phyloP scores from a whole-genome alignment of 179 eudicot species.

The Corrigiola litoralis region DNA sequence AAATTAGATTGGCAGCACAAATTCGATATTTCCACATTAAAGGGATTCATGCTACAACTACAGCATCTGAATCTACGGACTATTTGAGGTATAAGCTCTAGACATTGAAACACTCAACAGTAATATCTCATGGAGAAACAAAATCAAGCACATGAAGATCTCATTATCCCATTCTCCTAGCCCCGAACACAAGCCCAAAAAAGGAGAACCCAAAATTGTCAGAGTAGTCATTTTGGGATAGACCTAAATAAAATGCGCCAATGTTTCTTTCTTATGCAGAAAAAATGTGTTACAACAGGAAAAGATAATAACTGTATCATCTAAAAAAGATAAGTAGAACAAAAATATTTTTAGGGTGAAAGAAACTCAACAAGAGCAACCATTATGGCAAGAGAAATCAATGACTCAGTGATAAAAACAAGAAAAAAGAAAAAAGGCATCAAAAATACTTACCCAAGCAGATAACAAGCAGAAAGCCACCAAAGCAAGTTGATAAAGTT shows the following conservation, averaged over 20 bases:
- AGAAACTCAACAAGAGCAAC: neutral
- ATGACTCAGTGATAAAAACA: neutral
- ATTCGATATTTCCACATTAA: neutral
- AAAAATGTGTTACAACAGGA: neutral
- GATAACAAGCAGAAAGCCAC: slow-evolving; percentile 98
- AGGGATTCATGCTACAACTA: neutral
- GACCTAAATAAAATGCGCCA: neutral
- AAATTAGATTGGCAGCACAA: neutral
- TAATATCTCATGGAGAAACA: neutral
- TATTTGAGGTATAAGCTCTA: slow-evolving; percentile 2
- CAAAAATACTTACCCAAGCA: slow-evolving; percentile 75
- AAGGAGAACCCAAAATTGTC: neutral
- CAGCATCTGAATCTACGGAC: neutral
- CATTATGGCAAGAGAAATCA: neutral
- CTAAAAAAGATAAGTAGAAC: too few relatives aligned
- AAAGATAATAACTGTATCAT: neutral
- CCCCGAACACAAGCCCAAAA: neutral
- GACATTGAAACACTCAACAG: neutral
- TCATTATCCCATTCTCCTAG: neutral
- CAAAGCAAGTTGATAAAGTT: slow-evolving; percentile 90
- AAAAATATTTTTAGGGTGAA: too few relatives aligned
- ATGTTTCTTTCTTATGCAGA: neutral
- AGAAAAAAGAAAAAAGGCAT: neutral
- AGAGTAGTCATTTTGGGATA: neutral
- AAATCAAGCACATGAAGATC: too few relatives aligned